phyloP scores from a whole-genome alignment of 1,284 basidiomycete species.

The Malassezia psittaci region DNA sequence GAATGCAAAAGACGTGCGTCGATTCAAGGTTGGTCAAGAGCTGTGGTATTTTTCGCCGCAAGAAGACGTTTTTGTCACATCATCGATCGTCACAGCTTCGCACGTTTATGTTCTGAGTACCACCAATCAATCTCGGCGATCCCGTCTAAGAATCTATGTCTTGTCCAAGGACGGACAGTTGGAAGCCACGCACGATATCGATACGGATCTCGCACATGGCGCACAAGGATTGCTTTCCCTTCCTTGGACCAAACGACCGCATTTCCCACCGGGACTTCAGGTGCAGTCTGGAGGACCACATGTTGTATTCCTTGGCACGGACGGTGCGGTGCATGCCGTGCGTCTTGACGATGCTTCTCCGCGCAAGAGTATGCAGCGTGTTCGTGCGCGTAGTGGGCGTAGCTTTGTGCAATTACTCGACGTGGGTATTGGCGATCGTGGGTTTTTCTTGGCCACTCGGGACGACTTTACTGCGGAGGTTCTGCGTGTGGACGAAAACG shows the following conservation, averaged over 20 bases:
- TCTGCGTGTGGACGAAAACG: slow-evolving; percentile 25
- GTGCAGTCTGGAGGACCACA: slow-evolving; percentile 28
- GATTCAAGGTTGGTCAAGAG: background rate
- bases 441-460: slow-evolving; percentile 29
- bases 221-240: slow-evolving; percentile 23
- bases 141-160: slow-evolving; percentile 15
- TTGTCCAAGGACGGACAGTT: slow-evolving; percentile 21
- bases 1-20: slow-evolving; percentile 1
- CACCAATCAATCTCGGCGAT: background rate
- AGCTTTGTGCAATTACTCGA: slow-evolving; percentile 23
- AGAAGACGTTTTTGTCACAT: slow-evolving; percentile 13
- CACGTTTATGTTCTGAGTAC: slow-evolving; percentile 23
- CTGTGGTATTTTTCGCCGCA: slow-evolving; percentile 11
- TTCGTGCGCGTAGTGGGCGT: slow-evolving; percentile 13
- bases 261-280: slow-evolving; percentile 17
- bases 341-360: slow-evolving; percentile 22
- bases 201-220: slow-evolving; percentile 17
- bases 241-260: slow-evolving; percentile 23
- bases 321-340: slow-evolving; percentile 28
- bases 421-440: slow-evolving; percentile 31
- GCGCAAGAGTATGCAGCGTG: slow-evolving; percentile 21
- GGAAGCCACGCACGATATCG: slow-evolving; percentile 22
- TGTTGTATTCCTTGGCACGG: slow-evolving; percentile 35
- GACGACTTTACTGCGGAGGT: slow-evolving; percentile 31
- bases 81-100: slow-evolving; percentile 20